Evolutionary conservation across 495 filamentous ascomycete genomes (phyloP), one percentile per base, ranked within the genome.

Genomic region (Penicillium parvum): DNA sequence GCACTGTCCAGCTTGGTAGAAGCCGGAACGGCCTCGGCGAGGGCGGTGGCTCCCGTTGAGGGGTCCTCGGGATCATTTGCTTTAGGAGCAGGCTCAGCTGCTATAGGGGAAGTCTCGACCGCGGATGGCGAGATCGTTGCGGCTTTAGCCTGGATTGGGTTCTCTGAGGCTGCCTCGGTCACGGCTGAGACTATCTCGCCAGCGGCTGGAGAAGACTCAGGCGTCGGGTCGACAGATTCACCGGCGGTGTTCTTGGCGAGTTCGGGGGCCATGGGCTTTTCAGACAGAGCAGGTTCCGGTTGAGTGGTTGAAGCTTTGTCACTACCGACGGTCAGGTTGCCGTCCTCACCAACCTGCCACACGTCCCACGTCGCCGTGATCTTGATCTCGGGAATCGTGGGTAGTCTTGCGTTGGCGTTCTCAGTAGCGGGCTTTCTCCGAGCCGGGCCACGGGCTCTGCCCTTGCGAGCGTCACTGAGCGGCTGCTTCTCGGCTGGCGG

Each of bases 361-460:
- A 79, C 60, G 43, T 74, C 74, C 59, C 65, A 71, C 3, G 71
- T 64, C 29, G 60, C 58, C n/a, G 68, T 67, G 19, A 78, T 69
- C 43, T 61, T 60, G 55, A 76, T 56, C 50, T 69, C 68, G 1
- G 68, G 67, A 21, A 70, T 64, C 5, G 63, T 56, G 8, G 68
- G 65, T 9, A 71, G 55, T 42, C 47, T 56, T 4, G 55, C 29
- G 20, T 35, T 48, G 4, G 55, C 29, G 15, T 49, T 54, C 34
- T 69, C 63, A 7, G 49, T 64, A 8, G 74, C 78, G n/a, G 81
- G 82, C 68, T 83, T 84, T 58, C 92, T 74, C 45, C 92, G 77
- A 50, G 85, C 82, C 6, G 92, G 92, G 16, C 92, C 94, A 50
- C 86, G 83, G 12, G 92, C 92, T 43, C 92, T 73, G 10, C 89